phyloP scores from a whole-genome alignment of 345 rosid species.

The Odontarrhena argentea region DNA sequence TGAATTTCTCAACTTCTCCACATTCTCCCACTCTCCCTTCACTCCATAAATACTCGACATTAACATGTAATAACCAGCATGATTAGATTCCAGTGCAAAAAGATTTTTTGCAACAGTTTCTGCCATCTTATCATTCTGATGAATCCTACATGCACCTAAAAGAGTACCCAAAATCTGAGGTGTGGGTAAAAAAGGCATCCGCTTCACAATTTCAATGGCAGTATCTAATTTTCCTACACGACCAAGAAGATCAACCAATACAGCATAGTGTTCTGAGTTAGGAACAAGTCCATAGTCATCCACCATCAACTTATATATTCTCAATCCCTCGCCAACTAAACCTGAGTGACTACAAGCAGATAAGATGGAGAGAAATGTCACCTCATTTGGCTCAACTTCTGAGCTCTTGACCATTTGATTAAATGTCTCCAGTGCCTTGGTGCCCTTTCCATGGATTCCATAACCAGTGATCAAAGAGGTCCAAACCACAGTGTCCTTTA shows the following conservation, averaged over 20 bases:
- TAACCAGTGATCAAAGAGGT: conserved; percentile 62
- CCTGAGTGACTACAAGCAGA: conserved; percentile 71
- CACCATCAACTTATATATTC: conserved; percentile 52
- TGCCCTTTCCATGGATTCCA: conserved; percentile 56
- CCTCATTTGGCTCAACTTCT: conserved; percentile 49
- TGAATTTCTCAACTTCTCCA: conserved; percentile 46
- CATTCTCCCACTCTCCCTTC: conserved; percentile 50
- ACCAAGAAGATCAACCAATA: conserved; percentile 67
- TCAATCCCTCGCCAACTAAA: conserved; percentile 50
- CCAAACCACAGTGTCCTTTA: conserved; percentile 59
- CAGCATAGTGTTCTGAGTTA: conserved; percentile 54
- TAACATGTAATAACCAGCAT: conserved; percentile 56
- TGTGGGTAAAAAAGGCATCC: conserved; percentile 51
- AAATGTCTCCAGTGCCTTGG: conserved; percentile 48
- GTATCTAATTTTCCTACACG: conserved; percentile 50
- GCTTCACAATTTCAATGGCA: conserved; percentile 46
- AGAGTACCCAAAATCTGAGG: conserved; percentile 56
- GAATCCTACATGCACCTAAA: conserved; percentile 64
- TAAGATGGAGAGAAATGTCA: conserved; percentile 55
- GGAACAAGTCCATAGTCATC: conserved; percentile 40
- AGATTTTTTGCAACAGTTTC: conserved; percentile 52
- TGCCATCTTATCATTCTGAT: conserved; percentile 54
- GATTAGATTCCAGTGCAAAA: conserved; percentile 50
- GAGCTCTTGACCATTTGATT: conserved; percentile 44
- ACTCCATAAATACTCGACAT: conserved; percentile 63